Percentiles rank a stretch among this genome's conserved stretches.
phyloP scores from a whole-genome alignment of 768 basidiomycete genomes.

The Naganishia kalamii region DNA sequence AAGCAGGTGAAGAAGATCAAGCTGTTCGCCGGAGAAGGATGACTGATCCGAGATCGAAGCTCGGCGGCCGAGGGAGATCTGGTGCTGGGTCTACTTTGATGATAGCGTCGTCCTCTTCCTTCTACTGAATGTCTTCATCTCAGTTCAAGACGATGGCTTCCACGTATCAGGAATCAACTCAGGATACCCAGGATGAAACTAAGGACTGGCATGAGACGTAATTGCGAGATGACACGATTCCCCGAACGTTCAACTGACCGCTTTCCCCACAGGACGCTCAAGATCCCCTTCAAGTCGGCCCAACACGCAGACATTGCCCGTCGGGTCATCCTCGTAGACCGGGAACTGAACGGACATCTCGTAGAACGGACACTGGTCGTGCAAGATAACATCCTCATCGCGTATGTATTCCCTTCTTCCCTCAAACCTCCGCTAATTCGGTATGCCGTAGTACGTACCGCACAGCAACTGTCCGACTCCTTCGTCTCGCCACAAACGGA shows the following conservation, averaged over 20 bases:
- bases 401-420: constrained; percentile 55
- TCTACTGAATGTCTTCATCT: too few relatives aligned
- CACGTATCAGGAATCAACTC: not conserved
- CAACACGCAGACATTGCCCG: constrained; percentile 75
- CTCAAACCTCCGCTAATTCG: not conserved
- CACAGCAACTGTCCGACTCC: constrained; percentile 70
- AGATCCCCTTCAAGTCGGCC: constrained; percentile 67
- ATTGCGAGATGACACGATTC: too few relatives aligned
- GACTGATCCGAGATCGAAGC: too few relatives aligned
- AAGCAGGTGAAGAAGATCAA: not conserved
- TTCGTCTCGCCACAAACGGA: constrained; percentile 73
- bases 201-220: constrained; percentile 7
- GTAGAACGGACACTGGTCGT: constrained; percentile 67
- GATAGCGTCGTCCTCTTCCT: too few relatives aligned
- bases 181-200: too few relatives aligned
- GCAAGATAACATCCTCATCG: constrained; percentile 63
- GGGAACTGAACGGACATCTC: constrained; percentile 71
- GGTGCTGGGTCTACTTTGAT: too few relatives aligned
- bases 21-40: too few relatives aligned
- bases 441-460: constrained; percentile 52
- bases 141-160: not conserved
- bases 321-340: constrained; percentile 77
- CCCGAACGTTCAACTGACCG: not conserved
- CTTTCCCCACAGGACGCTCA: constrained; percentile 54
- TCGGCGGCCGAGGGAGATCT: too few relatives aligned